phyloP scores from a whole-genome alignment of 2,329 filamentous ascomycete genomes.

The Clarireedia sp. region DNA sequence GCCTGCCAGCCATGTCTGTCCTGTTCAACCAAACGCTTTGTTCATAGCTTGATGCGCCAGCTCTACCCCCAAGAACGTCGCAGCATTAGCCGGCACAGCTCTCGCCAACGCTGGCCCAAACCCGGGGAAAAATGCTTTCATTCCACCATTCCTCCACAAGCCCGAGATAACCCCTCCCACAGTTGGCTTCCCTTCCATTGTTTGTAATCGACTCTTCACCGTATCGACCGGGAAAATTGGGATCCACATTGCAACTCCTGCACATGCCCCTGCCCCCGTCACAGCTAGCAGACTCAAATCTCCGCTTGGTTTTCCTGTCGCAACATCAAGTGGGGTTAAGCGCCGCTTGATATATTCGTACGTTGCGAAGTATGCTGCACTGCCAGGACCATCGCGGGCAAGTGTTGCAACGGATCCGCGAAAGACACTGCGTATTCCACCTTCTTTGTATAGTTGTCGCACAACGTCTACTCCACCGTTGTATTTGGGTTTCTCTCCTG shows the following conservation, averaged over 20 bases:
- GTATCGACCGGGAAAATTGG: constrained; percentile 97
- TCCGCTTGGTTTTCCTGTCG: constrained; percentile 63
- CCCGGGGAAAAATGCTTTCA: constrained; percentile 94
- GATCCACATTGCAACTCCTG: constrained; percentile 98
- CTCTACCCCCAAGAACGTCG: constrained; percentile 84
- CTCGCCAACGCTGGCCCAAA: constrained; percentile 87
- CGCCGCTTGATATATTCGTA: constrained; percentile 92
- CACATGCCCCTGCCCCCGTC: constrained; percentile 78
- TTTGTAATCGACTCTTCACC: constrained; percentile 89
- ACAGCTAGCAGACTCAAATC: constrained; percentile 76
- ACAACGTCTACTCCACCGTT: constrained; percentile 83
- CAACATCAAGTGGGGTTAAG: constrained; percentile 74
- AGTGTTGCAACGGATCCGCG: constrained; percentile 85
- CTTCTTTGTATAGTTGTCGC: constrained; percentile 83
- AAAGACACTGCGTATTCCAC: constrained; percentile 86
- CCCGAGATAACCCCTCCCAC: constrained; percentile 72
- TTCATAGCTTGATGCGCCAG: constrained; percentile 77
- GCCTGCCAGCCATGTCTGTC: too few species aligned
- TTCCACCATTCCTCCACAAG: constrained; percentile 74
- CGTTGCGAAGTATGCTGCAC: constrained; percentile 90
- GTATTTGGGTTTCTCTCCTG: constrained; percentile 91
- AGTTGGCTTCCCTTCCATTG: constrained; percentile 75
- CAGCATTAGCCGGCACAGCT: constrained; percentile 92
- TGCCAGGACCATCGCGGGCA: constrained; percentile 86
- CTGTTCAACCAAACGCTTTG: constrained; percentile 52